Evolutionary conservation across 176 grass and related monocot genomes (phyloP), one percentile per base, ranked within the genome.

Genomic region (Echinochloa phyllopogon): DNA sequence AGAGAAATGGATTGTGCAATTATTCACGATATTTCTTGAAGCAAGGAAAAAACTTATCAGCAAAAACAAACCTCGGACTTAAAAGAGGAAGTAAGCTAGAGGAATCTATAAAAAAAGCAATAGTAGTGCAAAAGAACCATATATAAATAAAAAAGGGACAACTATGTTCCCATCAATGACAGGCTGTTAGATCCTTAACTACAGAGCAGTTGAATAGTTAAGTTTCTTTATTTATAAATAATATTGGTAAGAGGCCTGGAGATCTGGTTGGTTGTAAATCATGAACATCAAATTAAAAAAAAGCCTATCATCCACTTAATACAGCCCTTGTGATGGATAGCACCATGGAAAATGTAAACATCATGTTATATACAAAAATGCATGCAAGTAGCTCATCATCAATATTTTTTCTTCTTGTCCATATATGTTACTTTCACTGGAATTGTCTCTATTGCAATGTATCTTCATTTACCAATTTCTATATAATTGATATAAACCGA

Each of bases 201-300:
- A 73, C 69, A 73, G 14, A 50, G 69, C 27, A 72, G 6, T 72
- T 27, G 14, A 49, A 24, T 24, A 70, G 69, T 49, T 72, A 27
- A 33, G 23, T 23, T 50, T 73, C 45, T 27, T 17, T 50, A 7
- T 27, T 17, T 50, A 7, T 73, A 50, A 27, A 15, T 29, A 49
- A 16, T 39, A 15, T 33, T 62, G 25, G 29, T 29, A 29, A 72
- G 12, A 72, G 44, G 47, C 44, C 69, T 72, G 23, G 7, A 33
- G 23, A 73, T 73, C 12, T 50, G 7, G 69, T 72, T 1, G 16
- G 15, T 15, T 27, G 15, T 17, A 33, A 50, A 72, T 49, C 69
- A 44, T 50, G 11, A 48, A 72, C 6, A 43, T 27, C 25, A 73
- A 3, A 33, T 51, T 45, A 51, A 18, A 15, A 49, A 17, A 47